Evolutionary conservation across 441 rosid species (phyloP).

Genomic region (Syzygium syzygioides): DNA sequence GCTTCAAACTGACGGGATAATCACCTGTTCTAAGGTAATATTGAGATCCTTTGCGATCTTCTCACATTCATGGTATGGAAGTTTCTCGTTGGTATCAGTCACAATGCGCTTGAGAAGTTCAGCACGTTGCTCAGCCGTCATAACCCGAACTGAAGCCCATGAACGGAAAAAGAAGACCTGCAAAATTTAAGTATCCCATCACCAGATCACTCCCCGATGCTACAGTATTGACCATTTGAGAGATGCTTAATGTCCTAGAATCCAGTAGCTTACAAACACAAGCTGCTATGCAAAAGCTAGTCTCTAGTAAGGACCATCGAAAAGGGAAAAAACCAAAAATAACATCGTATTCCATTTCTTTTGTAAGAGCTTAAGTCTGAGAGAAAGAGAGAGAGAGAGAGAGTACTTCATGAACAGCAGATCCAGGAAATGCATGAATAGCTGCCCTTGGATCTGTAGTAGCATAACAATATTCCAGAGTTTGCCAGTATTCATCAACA

Average conservation of each 20-base stretch:
- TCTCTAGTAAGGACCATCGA: not conserved
- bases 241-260: not conserved
- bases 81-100: conserved; percentile 38
- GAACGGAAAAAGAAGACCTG: conserved; percentile 73
- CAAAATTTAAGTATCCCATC: conserved; percentile 5
- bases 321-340: not conserved
- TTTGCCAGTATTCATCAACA: conserved; percentile 92
- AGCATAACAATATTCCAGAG: conserved; percentile 94
- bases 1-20: not conserved
- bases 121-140: conserved; percentile 86
- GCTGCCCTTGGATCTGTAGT: conserved; percentile 87
- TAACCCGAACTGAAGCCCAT: conserved; percentile 73
- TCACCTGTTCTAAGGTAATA: conserved; percentile 83
- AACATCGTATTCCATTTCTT: not conserved
- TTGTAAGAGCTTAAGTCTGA: not conserved
- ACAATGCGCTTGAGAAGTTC: conserved; percentile 46
- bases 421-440: conserved; percentile 89
- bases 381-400: not conserved
- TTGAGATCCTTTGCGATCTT: conserved; percentile 83
- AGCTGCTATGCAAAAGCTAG: not conserved
- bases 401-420: conserved; percentile 82
- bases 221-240: not conserved
- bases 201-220: not conserved
- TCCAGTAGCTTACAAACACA: not conserved
- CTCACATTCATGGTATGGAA: conserved; percentile 71